Base-by-base conservation (phyloP, 176 grass and related monocot genomes). In the Poa pratensis region DNA sequence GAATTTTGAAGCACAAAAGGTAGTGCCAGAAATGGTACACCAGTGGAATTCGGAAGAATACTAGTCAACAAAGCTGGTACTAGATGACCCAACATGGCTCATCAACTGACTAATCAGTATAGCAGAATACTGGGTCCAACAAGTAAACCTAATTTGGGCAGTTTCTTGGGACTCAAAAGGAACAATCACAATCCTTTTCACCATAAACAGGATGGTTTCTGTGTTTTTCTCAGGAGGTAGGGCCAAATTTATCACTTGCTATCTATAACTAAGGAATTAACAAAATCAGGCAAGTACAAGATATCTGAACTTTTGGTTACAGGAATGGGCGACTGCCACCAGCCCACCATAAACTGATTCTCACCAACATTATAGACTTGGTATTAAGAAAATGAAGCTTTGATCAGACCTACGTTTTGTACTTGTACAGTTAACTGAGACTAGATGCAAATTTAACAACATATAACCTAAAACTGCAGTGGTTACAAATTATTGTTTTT, bases 101-200 rank as follows among this genome's bases (percentile, higher is more conserved):
- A 67, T 58, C 24, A 82, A 6, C 45, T 71, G 19, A 86, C 12
- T 75, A 53, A 78, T n/a, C 77, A 76, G 13, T 8, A 83, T 79
- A 35, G 24, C 26, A 81, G 68, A 7, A 85, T 16, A 83, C 8
- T 59, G 59, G 24, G 59, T 46, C 17, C 59, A 53, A 39, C 61
- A 54, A 11, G 34, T 55, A 35, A 23, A 81, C 46, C n/a, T 39
- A 22, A 18, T 82, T 27, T 69, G 28, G 19, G 34, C 28, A 53
- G 26, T 52, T 81, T 22, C 2, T 12, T 53, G 1, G 3, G 3
- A 49, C 59, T 65, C 77, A 34, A 66, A 67, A 9, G 61, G 43
- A 67, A 20, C 40, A 18, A 28, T 26, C 76, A 50, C 45, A 24
- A 16, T 51, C 9, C 28, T 19, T 17, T 35, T 81, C 79, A 69